phyloP scores from a whole-genome alignment of 108 stramenopile species.

The Nitzschia sp. region DNA sequence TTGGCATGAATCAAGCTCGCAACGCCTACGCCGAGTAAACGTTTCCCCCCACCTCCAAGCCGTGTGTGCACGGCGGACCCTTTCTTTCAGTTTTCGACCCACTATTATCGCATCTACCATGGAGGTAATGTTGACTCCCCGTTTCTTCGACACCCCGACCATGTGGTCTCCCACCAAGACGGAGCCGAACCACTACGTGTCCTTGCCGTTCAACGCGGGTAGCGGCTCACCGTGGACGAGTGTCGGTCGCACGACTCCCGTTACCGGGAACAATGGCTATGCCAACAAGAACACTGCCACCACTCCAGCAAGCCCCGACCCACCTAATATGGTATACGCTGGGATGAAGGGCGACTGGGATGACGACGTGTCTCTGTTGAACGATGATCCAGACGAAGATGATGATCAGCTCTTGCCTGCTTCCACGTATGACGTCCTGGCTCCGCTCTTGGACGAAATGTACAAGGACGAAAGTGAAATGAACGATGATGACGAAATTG shows the following conservation, averaged over 20 bases:
- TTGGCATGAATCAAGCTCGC: neutral
- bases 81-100: neutral
- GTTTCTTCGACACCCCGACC: neutral
- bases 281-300: neutral
- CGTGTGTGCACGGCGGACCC: neutral
- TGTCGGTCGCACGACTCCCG: neutral
- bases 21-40: neutral
- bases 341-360: neutral
- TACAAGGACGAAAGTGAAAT: conserved; percentile 6
- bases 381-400: conserved; percentile 27
- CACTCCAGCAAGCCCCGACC: neutral
- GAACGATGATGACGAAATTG: conserved; percentile 1
- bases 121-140: conserved; percentile 18
- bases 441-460: conserved; percentile 23
- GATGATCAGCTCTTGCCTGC: conserved; percentile 20
- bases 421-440: conserved; percentile 25
- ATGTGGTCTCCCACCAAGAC: conserved; percentile 11
- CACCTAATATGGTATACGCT: neutral
- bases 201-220: conserved; percentile 4
- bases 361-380: conserved; percentile 20
- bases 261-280: neutral
- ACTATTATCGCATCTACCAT: neutral
- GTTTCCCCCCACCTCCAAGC: neutral
- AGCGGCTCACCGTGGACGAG: neutral
- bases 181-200: conserved; percentile 3